These are phyloP conservation scores for Rhododendron mucronatum DNA, from an alignment of 148 eudicot genomes.

Conservation along the genomic window DNA sequence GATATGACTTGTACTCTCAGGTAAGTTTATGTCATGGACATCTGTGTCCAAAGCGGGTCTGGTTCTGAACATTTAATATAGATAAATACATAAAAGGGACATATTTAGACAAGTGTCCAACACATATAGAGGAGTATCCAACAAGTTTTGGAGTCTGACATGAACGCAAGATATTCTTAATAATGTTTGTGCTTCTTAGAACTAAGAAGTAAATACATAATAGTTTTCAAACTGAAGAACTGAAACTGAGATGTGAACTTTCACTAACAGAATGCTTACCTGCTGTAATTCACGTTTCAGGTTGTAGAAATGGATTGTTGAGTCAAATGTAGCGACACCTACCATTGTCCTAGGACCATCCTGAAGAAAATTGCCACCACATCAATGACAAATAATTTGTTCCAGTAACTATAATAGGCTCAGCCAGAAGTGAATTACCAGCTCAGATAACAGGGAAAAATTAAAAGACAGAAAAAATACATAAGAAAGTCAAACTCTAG, in stretches of 20 bases:
- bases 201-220: neutral
- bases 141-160: neutral
- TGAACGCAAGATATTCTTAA: neutral
- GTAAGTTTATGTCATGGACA: neutral
- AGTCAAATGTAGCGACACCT: constrained; percentile 95
- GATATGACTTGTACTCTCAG: neutral
- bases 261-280: constrained; percentile 36
- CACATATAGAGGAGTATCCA: neutral
- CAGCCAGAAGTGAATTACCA: neutral
- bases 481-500: neutral
- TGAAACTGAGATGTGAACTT: neutral
- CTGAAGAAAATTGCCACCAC: constrained; percentile 39
- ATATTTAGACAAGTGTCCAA: neutral
- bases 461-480: neutral
- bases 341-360: constrained; percentile 94
- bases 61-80: neutral
- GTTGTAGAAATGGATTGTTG: constrained; percentile 94
- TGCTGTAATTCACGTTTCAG: constrained; percentile 90
- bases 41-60: neutral
- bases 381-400: constrained; percentile 3
- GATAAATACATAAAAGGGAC: neutral
- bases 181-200: neutral
- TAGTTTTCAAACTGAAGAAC: neutral
- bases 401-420: neutral
- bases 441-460: neutral